Percentiles rank a stretch among this genome's conserved stretches.
These are phyloP conservation scores for Tagetes patula DNA, from an alignment of 129 eudicot species.

Conservation along the genomic window DNA sequence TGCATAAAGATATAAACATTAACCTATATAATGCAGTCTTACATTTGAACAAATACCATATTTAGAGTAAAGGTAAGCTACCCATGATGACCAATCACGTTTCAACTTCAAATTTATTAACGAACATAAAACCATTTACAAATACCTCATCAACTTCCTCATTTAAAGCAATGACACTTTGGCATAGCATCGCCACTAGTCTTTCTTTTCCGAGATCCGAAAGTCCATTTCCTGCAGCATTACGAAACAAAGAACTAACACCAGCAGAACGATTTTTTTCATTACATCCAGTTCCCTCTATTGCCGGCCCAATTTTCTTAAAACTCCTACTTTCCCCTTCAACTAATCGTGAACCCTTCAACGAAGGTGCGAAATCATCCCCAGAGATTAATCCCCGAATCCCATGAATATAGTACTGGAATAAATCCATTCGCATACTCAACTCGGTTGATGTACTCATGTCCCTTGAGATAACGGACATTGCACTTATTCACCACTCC, in stretches of 20 bases:
- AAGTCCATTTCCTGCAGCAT: conserved; percentile 47
- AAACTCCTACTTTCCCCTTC: conserved; percentile 17
- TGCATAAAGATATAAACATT: background rate
- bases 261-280: conserved; percentile 21
- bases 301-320: conserved; percentile 18
- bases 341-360: conserved; percentile 26
- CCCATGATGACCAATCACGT: background rate
- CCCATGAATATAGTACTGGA: conserved; percentile 55
- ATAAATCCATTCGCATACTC: conserved; percentile 57
- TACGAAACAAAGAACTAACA: conserved; percentile 40
- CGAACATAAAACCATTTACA: background rate
- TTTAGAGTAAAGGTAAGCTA: background rate
- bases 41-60: background rate
- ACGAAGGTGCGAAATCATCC: conserved; percentile 38
- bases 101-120: background rate
- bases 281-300: conserved; percentile 1
- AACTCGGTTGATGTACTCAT: conserved; percentile 25
- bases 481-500: conserved; percentile 18
- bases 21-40: background rate
- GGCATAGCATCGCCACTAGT: conserved; percentile 50
- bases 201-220: conserved; percentile 49
- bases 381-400: conserved; percentile 47
- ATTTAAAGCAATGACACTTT: conserved; percentile 49
- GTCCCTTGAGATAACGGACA: conserved; percentile 44
- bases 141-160: conserved; percentile 77